Base-by-base conservation (phyloP, 768 basidiomycete species). In the Mycena capillaripes region DNA sequence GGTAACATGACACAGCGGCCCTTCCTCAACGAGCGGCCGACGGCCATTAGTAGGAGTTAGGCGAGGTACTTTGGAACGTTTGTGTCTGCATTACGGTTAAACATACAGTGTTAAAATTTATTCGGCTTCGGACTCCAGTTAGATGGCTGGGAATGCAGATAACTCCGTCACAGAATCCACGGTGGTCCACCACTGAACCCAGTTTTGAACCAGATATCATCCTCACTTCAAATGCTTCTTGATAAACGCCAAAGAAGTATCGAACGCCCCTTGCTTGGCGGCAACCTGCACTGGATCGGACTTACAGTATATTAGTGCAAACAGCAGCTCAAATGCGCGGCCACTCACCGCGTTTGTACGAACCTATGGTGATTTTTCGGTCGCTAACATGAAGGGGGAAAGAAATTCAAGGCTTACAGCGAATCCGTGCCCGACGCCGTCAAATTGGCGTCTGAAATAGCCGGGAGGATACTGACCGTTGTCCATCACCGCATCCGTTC, bases 201-300 rank as follows among this genome's bases (percentile, higher is more conserved):
- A n/a, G n/a, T n/a, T 48, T 48, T 48, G 30, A 56, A 56, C 32
- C 52, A 55, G 27, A 30, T 21, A 55, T 21, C 32, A 9, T 55
- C 19, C 57, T 21, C 63, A 72, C 40, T 72, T 62, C 59, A 76
- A 25, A 67, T 76, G 72, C 14, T 34, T 52, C 40, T 71, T 63
- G 36, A 73, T 67, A 11, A 48, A 76, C 4, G 75, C 72, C 27
- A 74, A 50, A 16, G 72, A 74, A 16, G 72, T 62, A 27, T 74
- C 69, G 36, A 76, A 76, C 14, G 75, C 75, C 7, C 75, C 72
- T 21, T 73, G 55, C 46, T 76, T 74, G 4, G 75, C 75, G 8
- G 75, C 75, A 34, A 76, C 75, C 52, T 68, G 61, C 0, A 71
- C 72, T 9, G 72, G 75, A 23, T 76, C 72, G 27, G 75, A 76